Percentiles rank a stretch among this genome's conserved stretches.
These are phyloP conservation scores for Talaromyces sp. DNA, from an alignment of 2,329 filamentous ascomycete genomes.

Conservation along the genomic window DNA sequence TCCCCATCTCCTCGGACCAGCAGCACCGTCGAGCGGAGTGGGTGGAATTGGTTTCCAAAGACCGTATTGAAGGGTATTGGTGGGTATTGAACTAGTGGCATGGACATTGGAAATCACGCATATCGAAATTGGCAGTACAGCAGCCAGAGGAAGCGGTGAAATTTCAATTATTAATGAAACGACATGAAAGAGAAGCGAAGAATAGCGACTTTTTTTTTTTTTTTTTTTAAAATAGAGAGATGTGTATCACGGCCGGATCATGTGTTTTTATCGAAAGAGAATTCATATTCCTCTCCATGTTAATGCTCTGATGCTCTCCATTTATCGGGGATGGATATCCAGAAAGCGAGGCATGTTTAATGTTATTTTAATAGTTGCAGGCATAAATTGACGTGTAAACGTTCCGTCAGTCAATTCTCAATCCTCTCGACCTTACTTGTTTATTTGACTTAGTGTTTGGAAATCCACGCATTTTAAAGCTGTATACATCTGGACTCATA, in stretches of 20 bases:
- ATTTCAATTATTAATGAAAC: background rate
- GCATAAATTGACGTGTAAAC: no score
- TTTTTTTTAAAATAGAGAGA: background rate
- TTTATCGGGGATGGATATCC: no score
- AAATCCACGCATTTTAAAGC: no score
- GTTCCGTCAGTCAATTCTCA: background rate
- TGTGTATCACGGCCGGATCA: background rate
- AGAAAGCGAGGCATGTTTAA: no score
- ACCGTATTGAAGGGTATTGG: constrained; percentile 1
- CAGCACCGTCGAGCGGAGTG: background rate
- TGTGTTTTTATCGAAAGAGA: no score
- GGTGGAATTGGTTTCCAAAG: constrained; percentile 1
- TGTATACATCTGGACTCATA: no score
- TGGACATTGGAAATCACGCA: background rate
- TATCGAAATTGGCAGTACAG: background rate
- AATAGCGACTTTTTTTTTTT: no score
- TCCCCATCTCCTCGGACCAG: constrained; percentile 21
- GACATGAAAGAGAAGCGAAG: background rate
- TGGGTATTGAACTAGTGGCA: background rate
- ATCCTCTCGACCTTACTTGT: background rate
- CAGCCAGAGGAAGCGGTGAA: background rate
- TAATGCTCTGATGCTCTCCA: no score
- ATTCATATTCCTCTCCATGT: no score
- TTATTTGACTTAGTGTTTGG: no score
- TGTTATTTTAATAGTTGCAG: background rate